These are phyloP conservation scores for Chromera velia DNA, from an alignment of 73 alveolate species.

Conservation along the genomic window DNA sequence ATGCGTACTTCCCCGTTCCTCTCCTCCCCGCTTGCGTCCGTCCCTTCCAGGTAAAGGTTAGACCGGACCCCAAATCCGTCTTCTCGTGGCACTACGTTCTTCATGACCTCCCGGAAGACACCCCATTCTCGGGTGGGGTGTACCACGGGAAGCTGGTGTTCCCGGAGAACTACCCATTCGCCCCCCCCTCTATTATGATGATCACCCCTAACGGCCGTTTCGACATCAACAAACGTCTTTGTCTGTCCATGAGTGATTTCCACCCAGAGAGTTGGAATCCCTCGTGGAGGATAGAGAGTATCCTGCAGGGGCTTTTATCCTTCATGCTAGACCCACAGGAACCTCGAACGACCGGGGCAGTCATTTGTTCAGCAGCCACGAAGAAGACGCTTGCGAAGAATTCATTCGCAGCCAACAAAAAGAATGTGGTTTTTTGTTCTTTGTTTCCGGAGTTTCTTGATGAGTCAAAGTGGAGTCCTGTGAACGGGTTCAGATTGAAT, in stretches of 20 bases:
- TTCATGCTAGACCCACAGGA: constrained; percentile 12
- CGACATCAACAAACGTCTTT: constrained; percentile 38
- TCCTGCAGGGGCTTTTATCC: constrained; percentile 33
- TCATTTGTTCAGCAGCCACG: too few relatives aligned
- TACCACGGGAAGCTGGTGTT: constrained; percentile 56
- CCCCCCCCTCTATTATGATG: constrained; percentile 57
- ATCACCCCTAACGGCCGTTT: constrained; percentile 57
- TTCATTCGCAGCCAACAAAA: too few relatives aligned
- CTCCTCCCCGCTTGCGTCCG: neutral
- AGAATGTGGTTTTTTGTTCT: too few relatives aligned
- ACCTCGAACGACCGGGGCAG: neutral
- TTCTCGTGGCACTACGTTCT: neutral
- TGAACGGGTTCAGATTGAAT: too few relatives aligned
- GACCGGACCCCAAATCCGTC: neutral
- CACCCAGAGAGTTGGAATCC: constrained; percentile 66
- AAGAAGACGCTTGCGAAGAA: too few relatives aligned
- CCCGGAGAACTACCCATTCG: constrained; percentile 52
- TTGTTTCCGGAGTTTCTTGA: neutral
- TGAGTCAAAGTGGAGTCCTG: neutral
- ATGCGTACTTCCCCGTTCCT: neutral
- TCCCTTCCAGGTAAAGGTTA: neutral
- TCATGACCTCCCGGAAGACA: constrained; percentile 11
- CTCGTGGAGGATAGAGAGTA: constrained; percentile 41
- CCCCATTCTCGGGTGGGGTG: constrained; percentile 55
- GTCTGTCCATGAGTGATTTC: constrained; percentile 54